phyloP scores from a whole-genome alignment of 352 stramenopile genomes.

The Globisporangium splendens region DNA sequence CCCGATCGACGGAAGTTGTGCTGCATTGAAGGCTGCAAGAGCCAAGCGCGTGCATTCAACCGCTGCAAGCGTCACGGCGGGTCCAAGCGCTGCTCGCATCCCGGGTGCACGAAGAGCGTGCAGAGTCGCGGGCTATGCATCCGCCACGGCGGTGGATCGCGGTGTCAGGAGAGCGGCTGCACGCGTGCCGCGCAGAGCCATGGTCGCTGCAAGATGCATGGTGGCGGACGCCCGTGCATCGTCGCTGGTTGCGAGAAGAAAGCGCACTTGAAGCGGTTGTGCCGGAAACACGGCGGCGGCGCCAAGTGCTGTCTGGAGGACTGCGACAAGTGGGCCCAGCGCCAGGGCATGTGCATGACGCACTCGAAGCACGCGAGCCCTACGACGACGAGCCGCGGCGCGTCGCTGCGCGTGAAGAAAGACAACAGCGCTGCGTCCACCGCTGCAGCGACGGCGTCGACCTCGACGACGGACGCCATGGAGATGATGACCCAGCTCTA shows the following conservation, averaged over 20 bases:
- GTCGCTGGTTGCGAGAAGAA: conserved; percentile 79
- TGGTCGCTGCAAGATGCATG: conserved; percentile 63
- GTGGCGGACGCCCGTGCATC: conserved; percentile 47
- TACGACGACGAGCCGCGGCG: background rate
- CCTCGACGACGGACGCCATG: background rate
- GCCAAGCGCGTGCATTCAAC: conserved; percentile 78
- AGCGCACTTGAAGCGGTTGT: conserved; percentile 76
- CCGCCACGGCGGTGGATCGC: conserved; percentile 70
- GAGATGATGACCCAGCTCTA: background rate
- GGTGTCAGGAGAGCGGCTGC: conserved; percentile 66
- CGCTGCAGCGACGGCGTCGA: too few species aligned
- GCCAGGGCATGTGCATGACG: conserved; percentile 82
- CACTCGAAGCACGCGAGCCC: conserved; percentile 58
- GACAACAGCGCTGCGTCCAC: background rate
- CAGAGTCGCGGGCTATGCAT: conserved; percentile 65
- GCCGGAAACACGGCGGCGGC: conserved; percentile 78
- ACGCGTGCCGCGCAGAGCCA: conserved; percentile 65
- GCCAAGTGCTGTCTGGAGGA: conserved; percentile 61
- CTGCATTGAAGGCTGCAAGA: conserved; percentile 69
- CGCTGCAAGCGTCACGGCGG: conserved; percentile 82
- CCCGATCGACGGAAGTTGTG: conserved; percentile 74
- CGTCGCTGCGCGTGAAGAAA: background rate
- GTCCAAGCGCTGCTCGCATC: conserved; percentile 76
- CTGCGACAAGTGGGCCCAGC: conserved; percentile 84
- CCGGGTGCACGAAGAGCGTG: conserved; percentile 77